Evolutionary conservation across 106 monocot genomes (phyloP), one percentile per base, ranked within the genome.

Genomic region (Gastrodia elata): DNA sequence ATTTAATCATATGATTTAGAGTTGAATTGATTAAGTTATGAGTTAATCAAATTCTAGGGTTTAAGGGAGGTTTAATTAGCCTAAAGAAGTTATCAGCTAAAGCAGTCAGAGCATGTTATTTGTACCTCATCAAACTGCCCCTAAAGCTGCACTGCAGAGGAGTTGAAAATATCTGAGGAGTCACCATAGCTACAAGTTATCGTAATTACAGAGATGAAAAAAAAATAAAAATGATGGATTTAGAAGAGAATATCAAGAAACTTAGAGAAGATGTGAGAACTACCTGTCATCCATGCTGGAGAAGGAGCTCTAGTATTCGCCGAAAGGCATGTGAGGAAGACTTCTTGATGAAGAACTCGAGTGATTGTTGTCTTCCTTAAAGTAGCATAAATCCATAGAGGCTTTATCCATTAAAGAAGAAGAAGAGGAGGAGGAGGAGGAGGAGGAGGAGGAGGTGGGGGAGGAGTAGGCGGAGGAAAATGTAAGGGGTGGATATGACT

Each of bases 341-440:
- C 69, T 69, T 24, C 69, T 40, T 1, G 39, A 69, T 8, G 69
- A 69, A 10, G 69, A 69, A 26, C 69, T 69, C 18, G 39, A 69
- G 20, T 69, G 39, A 25, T 40, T 39, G 22, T 40, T 69, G 40
- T 69, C 69, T 9, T 40, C 69, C 14, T 69, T 25, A 34, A 69
- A 69, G 39, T 40, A 69, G 39, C 39, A 69, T 2, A 69, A 38
- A 40, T 69, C 69, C 69, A 69, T 69, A 40, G 69, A 69, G 25
- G 11, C 22, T 22, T 13, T 20, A 68, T 68, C 39, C 68, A 39
- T 68, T 24, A 20, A 25, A 26, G 69, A 39, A 25, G 67, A 3
- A 67, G 67, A 67, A 35, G 67, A 36, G 8, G 20, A 67, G 2
- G 39, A 25, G 26, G 69, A 37, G 8, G 67, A 35, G 36, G 36